phyloP scores from a whole-genome alignment of 306 rosid genomes.

The Inga laurina region DNA sequence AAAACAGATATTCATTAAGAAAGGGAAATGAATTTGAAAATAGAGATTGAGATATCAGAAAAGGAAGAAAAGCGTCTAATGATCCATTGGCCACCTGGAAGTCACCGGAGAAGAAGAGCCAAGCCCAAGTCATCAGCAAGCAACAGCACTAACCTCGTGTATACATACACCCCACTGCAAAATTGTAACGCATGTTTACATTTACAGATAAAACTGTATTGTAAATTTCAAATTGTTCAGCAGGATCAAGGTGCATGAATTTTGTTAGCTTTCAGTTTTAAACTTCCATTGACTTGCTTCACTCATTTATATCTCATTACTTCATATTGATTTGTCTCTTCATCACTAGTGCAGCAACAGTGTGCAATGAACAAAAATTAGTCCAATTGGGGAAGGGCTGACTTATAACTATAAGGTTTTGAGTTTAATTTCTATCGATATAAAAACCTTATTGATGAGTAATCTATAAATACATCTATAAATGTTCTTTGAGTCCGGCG shows the following conservation, averaged over 20 bases:
- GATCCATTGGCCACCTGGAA: not conserved
- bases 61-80: not conserved
- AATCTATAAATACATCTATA: no score
- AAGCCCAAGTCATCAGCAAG: not conserved
- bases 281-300: not conserved
- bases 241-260: not conserved
- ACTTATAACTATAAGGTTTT: no score
- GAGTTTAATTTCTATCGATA: no score
- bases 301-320: not conserved
- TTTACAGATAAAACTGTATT: not conserved
- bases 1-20: not conserved
- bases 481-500: no score
- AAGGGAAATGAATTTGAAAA: not conserved
- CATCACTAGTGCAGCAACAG: not conserved
- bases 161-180: not conserved
- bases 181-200: not conserved
- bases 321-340: not conserved
- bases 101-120: not conserved
- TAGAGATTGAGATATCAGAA: not conserved
- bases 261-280: not conserved
- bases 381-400: no score
- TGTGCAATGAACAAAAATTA: no score
- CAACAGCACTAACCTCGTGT: not conserved
- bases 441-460: fast-evolving
- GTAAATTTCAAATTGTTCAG: not conserved